A percentile compares a stretch with the other conserved stretches of the same genome.
These are phyloP conservation scores for Rhododendron molle DNA, from an alignment of 148 eudicot genomes.

Conservation along the genomic window DNA sequence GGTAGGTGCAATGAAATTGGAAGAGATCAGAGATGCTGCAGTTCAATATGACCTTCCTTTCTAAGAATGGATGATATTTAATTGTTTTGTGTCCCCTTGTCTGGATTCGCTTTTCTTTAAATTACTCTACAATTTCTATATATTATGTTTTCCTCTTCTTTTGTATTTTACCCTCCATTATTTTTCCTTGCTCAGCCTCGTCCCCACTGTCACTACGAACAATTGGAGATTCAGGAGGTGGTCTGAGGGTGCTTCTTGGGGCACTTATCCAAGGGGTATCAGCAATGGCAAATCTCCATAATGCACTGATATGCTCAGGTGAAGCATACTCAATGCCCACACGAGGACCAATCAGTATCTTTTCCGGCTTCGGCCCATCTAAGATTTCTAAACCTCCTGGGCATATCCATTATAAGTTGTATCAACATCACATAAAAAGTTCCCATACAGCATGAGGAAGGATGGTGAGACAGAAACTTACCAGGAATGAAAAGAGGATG, in stretches of 20 bases:
- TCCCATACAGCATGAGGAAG: neutral
- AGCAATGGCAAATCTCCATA: conserved; percentile 89
- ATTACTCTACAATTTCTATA: neutral
- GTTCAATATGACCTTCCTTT: neutral
- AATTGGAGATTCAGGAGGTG: conserved; percentile 23
- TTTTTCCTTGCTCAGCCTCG: neutral
- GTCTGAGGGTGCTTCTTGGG: conserved; percentile 71
- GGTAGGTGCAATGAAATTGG: neutral
- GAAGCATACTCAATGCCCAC: conserved; percentile 87
- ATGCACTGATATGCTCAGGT: conserved; percentile 74
- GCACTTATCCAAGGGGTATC: conserved; percentile 87
- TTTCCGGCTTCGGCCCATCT: conserved; percentile 85
- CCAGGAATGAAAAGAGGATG: conserved; percentile 80
- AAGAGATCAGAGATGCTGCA: neutral
- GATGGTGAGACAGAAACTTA: conserved; percentile 14
- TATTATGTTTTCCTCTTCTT: neutral
- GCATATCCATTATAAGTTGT: neutral
- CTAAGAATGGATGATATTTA: neutral
- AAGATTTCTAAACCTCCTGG: conserved; percentile 81
- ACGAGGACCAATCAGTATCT: conserved; percentile 76
- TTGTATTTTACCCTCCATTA: neutral
- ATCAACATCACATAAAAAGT: neutral
- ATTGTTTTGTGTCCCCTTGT: neutral
- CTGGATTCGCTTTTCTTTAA: neutral
- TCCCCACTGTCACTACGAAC: neutral